These are phyloP conservation scores for Fusarium sp. DNA, from an alignment of 2,329 filamentous ascomycete genomes.

Conservation along the genomic window DNA sequence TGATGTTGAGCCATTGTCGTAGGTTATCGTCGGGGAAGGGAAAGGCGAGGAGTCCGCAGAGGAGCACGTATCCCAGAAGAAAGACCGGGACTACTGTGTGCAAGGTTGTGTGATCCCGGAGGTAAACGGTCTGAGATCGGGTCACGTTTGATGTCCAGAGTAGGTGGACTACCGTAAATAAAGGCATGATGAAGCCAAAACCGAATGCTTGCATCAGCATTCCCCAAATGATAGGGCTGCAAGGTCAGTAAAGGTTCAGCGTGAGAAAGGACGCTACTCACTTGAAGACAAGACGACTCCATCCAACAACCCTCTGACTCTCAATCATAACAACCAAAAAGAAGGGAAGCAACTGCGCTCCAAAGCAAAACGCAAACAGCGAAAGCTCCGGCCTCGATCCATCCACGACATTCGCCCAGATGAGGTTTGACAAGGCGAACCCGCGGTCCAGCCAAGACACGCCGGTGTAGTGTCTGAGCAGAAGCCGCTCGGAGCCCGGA, in stretches of 20 bases:
- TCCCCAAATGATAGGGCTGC: constrained; percentile 40
- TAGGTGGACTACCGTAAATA: constrained; percentile 38
- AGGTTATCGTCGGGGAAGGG: constrained; percentile 33
- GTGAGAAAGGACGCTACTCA: neutral
- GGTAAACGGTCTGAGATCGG: constrained; percentile 18
- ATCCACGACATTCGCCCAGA: constrained; percentile 40
- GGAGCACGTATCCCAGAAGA: constrained; percentile 37
- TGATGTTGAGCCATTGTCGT: constrained; percentile 36
- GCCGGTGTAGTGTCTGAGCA: constrained; percentile 36
- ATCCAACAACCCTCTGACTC: constrained; percentile 20
- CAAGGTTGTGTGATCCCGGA: constrained; percentile 34
- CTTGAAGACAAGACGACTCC: constrained; percentile 35
- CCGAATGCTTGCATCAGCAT: constrained; percentile 36
- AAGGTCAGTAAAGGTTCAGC: neutral
- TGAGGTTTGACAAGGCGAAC: constrained; percentile 30
- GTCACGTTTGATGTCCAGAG: constrained; percentile 23
- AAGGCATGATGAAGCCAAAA: constrained; percentile 37
- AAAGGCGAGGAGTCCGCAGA: constrained; percentile 27
- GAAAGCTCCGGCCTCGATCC: constrained; percentile 37
- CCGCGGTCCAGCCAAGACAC: constrained; percentile 30
- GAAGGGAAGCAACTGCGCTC: constrained; percentile 30
- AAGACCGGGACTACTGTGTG: constrained; percentile 35
- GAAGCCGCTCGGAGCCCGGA: constrained; percentile 29
- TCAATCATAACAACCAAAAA: constrained; percentile 39
- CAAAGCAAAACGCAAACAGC: constrained; percentile 39